phyloP scores from a whole-genome alignment of 306 rosid genomes.

The Geum urbanum region DNA sequence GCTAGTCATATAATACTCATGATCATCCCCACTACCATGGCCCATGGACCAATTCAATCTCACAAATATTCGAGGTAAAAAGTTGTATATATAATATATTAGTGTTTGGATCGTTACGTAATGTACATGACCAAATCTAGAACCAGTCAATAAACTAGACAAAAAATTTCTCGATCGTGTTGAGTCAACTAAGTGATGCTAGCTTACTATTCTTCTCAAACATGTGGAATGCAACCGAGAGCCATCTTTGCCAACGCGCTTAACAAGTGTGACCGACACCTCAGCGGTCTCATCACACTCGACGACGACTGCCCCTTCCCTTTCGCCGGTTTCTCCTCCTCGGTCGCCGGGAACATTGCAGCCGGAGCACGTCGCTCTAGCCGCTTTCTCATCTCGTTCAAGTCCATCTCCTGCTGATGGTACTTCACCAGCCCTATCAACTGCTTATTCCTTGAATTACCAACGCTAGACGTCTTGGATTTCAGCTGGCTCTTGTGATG shows the following conservation, averaged over 20 bases:
- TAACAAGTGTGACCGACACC: slow-evolving; percentile 26
- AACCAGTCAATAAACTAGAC: background rate
- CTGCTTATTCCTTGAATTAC: slow-evolving; percentile 18
- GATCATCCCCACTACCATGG: too few relatives aligned
- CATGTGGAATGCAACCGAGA: slow-evolving; percentile 30
- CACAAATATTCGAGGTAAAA: too few relatives aligned
- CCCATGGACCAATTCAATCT: too few relatives aligned
- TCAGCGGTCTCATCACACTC: slow-evolving; percentile 21
- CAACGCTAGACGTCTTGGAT: background rate
- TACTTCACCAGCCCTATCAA: slow-evolving; percentile 36
- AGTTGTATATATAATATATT: too few relatives aligned
- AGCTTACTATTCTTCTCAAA: background rate
- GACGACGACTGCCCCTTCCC: slow-evolving; percentile 21
- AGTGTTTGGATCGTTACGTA: background rate
- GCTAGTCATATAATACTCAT: too few relatives aligned
- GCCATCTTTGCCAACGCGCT: slow-evolving; percentile 27
- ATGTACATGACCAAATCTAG: background rate
- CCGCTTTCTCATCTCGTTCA: slow-evolving; percentile 40
- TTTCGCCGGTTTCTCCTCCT: slow-evolving; percentile 12
- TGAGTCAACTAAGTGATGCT: background rate
- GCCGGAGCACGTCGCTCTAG: slow-evolving; percentile 27
- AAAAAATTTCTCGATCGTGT: background rate
- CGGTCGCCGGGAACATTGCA: slow-evolving; percentile 25
- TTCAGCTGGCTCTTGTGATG: background rate
- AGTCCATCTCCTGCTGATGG: slow-evolving; percentile 39